Evolutionary conservation across 305 asterid species (phyloP).

Genomic region (Solanum hybrid): DNA sequence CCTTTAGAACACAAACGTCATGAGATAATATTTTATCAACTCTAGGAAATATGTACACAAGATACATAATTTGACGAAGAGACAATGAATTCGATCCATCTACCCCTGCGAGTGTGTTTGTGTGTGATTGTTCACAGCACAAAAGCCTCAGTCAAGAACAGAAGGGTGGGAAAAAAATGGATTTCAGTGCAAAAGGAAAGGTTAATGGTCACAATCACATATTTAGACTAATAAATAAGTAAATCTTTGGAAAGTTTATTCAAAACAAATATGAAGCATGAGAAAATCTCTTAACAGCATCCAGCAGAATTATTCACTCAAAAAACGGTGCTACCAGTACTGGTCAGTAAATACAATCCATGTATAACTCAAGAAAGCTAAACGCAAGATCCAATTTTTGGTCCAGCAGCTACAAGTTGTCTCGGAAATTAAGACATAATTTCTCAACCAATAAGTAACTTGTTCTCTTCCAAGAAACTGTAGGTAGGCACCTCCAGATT

Average conservation of each 20-base stretch:
- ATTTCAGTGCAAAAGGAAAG: neutral
- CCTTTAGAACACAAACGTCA: neutral
- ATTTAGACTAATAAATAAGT: neutral
- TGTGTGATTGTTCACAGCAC: neutral
- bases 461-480: constrained; percentile 64
- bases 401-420: constrained; percentile 8
- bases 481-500: constrained; percentile 82
- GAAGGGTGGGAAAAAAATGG: neutral
- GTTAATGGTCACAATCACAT: neutral
- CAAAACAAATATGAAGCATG: neutral
- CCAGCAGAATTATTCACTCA: constrained; percentile 6
- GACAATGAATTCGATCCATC: neutral
- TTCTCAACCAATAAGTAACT: constrained; percentile 57
- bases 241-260: neutral
- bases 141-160: neutral
- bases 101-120: neutral
- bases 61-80: neutral
- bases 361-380: neutral
- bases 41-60: neutral
- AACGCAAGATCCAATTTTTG: constrained; percentile 1
- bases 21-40: neutral
- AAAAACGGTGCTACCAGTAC: neutral
- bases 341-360: constrained; percentile 3
- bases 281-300: neutral
- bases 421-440: neutral